A percentile compares a stretch with the other conserved stretches of the same genome.
These are phyloP conservation scores for Straminergon stramineum DNA, from an alignment of 225 moss, liverwort and hornwort genomes.

Conservation along the genomic window DNA sequence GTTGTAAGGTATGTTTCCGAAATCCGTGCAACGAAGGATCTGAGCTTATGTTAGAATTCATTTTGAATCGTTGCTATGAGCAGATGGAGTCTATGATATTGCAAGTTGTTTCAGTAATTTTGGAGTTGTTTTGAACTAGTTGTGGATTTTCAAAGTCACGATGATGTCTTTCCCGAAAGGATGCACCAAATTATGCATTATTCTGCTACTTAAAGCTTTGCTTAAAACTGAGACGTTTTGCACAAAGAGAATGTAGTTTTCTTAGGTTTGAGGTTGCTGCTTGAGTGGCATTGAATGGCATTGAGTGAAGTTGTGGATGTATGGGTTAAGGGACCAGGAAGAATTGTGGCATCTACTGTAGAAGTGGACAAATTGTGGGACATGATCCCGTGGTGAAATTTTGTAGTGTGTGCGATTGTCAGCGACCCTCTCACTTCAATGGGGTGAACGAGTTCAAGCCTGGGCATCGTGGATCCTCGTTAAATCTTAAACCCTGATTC, in stretches of 20 bases:
- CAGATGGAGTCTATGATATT: background rate
- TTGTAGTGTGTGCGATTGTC: background rate
- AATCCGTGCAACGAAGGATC: background rate
- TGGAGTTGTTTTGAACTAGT: background rate
- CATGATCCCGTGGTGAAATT: background rate
- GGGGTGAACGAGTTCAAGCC: background rate
- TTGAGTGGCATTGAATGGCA: background rate
- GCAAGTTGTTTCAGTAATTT: background rate
- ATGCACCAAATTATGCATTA: background rate
- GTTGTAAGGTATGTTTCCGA: background rate
- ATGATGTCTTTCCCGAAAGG: background rate
- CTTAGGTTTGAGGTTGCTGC: background rate
- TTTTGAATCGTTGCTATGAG: background rate
- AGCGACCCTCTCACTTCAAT: background rate
- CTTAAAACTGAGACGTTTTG: background rate
- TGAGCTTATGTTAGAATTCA: background rate
- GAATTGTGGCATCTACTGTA: background rate
- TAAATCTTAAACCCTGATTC: background rate
- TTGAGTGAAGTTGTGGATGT: background rate
- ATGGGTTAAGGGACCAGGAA: background rate
- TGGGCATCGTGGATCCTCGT: background rate
- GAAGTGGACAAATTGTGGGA: background rate
- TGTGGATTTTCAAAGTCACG: background rate
- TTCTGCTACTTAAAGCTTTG: background rate
- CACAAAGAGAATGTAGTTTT: background rate